Evolutionary conservation across 2,329 filamentous ascomycete species (phyloP), one percentile per base, ranked within the genome.

Genomic region (Fusarium illudens): DNA sequence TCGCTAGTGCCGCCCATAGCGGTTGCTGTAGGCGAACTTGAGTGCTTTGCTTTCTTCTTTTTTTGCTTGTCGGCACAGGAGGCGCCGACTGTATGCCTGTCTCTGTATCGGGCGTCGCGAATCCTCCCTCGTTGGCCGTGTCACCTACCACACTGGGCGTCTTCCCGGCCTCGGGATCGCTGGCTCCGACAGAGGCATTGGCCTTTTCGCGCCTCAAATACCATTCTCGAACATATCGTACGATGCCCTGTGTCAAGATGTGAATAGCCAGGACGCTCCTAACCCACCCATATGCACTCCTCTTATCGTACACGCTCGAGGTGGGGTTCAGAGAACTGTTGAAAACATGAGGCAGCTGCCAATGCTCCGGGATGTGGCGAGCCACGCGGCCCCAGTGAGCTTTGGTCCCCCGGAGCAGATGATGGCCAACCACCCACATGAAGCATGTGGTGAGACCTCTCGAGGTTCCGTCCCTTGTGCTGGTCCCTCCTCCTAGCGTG

Each of bases 1-100:
- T 97, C 53, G 94, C 94, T 72, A 97, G 87, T 49, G 94, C 94
- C 68, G 94, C 93, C 94, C 94, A 97, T 69, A 97, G 87, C 50
- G 94, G 94, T 81, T 97, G 94, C 76, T 93, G 90, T 77, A 93
- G 92, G 78, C 94, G 87, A 71, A 97, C 93, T 79, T 96, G 92
- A 61, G 93, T 94, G 76, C 92, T 95, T 80, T 97, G 93, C 81
- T 96, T 95, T 81, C 92, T 89, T 81, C 92, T 91, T 82, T 93
- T 96, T 81, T 96, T 96, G 67, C 86, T 88, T 82, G 81, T 87
- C 76, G 79, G 77, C 58, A 78, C 79, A 81, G 88, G 75, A 80
- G 81, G 81, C 74, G 65, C 64, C 6, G 76, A 71, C 32, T 72
- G 58, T 10, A 71, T 64, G 6, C 73, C 72, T 19, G 82, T 78